Base-by-base conservation (phyloP, 2,329 filamentous ascomycete genomes). In the Fusarium scirpi region DNA sequence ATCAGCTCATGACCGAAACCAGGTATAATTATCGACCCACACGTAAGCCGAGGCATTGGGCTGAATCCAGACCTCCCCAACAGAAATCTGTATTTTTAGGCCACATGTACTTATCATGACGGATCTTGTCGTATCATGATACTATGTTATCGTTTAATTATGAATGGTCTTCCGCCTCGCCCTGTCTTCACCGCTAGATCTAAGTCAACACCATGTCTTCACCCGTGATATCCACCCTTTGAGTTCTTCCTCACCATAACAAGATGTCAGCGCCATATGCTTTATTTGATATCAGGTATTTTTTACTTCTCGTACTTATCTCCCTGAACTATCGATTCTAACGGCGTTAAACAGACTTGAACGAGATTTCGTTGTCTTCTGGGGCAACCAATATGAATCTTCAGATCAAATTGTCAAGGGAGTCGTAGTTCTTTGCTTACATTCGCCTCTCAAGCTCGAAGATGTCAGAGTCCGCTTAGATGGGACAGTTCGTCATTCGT, bases 351-450 rank as follows among this genome's bases (percentile, higher is more conserved):
- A 12, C 74, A 94, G 92, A 55, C 86, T 94, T 56, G 91, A 94
- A 49, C 90, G 91, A 73, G 90, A 93, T 73, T 91, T 94, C 62
- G 87, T 95, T 58, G 90, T 95, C 25, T 91, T 95, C 66, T 89
- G 92, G 53, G 93, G 92, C 52, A 86, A 82, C 70, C 89, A 92
- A 60, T 85, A 91, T 75, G 92, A 95, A 76, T 91, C 92, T 51
- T 87, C 91, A 27, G 92, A 90, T 65, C 91, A 93, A 73, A 79
- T 92, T 55, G 80, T 95, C 68, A 92, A 90, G 75, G 93, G 93
- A 22, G 87, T 87, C 13, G 81, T 95, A 27, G 90, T 94, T 20
- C 83, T 95, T 25, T 94, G 92, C 75, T 83, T 94, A 22, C 88
- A 88, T 20, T 85, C 90, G 34, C 82, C 90, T 1, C 80, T 94